These are phyloP conservation scores for Linaria vulgaris DNA, from an alignment of 257 asterid genomes.

Conservation along the genomic window DNA sequence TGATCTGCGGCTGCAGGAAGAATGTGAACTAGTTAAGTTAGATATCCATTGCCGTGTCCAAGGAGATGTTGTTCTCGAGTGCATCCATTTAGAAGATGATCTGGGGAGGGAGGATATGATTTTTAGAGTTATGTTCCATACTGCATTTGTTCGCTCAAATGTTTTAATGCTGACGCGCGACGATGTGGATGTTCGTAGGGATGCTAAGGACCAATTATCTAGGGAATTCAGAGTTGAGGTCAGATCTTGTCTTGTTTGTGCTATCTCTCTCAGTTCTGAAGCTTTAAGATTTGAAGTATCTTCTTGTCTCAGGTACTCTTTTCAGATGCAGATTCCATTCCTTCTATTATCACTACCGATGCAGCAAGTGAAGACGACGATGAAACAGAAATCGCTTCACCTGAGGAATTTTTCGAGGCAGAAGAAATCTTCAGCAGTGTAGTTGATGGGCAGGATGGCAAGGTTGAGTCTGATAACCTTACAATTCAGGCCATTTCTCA, in stretches of 20 bases:
- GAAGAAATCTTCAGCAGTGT: slow-evolving; percentile 89
- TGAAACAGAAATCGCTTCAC: slow-evolving; percentile 67
- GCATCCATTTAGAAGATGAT: slow-evolving; percentile 87
- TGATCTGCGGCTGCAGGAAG: slow-evolving; percentile 66
- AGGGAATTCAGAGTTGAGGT: slow-evolving; percentile 93
- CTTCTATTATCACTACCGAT: slow-evolving; percentile 49
- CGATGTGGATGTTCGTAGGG: slow-evolving; percentile 91
- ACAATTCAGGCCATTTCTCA: slow-evolving; percentile 35
- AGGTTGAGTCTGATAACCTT: slow-evolving; percentile 53
- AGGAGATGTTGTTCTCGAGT: slow-evolving; percentile 95
- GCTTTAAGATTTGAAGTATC: slow-evolving; percentile 39
- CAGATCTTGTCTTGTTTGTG: slow-evolving; percentile 40
- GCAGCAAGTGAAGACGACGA: slow-evolving; percentile 60
- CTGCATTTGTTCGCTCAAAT: slow-evolving; percentile 86
- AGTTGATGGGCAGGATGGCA: slow-evolving; percentile 64
- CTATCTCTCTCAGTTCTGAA: slow-evolving; percentile 34
- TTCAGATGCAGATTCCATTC: slow-evolving; percentile 78
- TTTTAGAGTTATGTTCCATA: slow-evolving; percentile 89
- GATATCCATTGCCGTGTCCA: slow-evolving; percentile 71
- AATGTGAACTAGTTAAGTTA: slow-evolving; percentile 77
- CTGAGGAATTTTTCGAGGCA: slow-evolving; percentile 93
- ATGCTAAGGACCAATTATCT: slow-evolving; percentile 72
- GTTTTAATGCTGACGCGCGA: slow-evolving; percentile 79
- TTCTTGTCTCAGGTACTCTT: slow-evolving; percentile 80
- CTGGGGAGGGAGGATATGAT: slow-evolving; percentile 82